phyloP scores from a whole-genome alignment of 2,329 filamentous ascomycete genomes.

The Pestalotiopsis fici region DNA sequence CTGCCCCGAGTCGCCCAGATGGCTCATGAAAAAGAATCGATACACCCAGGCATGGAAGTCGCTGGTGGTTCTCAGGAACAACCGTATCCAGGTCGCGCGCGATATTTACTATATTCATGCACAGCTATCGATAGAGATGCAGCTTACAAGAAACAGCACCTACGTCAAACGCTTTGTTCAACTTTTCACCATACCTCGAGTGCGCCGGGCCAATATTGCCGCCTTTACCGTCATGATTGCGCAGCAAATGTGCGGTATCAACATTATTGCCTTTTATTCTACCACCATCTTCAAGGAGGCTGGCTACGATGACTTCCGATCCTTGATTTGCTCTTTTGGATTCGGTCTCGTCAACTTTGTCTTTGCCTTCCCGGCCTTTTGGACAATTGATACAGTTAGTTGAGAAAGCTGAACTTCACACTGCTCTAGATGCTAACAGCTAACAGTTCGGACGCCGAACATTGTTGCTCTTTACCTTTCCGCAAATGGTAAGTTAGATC shows the following conservation, averaged over 20 bases:
- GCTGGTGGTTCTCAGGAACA: constrained; percentile 51
- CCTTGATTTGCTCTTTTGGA: constrained; percentile 64
- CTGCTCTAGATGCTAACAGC: constrained; percentile 50
- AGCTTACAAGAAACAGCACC: constrained; percentile 50
- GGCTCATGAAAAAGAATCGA: constrained; percentile 67
- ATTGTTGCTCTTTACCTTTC: constrained; percentile 67
- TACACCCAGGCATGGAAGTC: constrained; percentile 62
- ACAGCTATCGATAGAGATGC: constrained; percentile 61
- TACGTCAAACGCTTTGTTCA: constrained; percentile 65
- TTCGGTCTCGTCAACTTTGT: constrained; percentile 67
- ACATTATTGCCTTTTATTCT: constrained; percentile 55
- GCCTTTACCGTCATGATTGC: constrained; percentile 81
- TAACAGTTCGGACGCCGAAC: constrained; percentile 60
- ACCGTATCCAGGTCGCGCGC: constrained; percentile 57
- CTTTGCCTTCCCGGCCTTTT: constrained; percentile 64
- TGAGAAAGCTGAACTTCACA: constrained; percentile 54
- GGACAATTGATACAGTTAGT: constrained; percentile 61
- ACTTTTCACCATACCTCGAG: constrained; percentile 68
- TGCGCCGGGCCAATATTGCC: constrained; percentile 73
- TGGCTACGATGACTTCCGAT: constrained; percentile 54
- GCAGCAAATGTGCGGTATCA: constrained; percentile 65
- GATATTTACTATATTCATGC: constrained; percentile 67
- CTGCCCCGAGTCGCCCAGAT: constrained; percentile 67
- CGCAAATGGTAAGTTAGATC: constrained; percentile 51
- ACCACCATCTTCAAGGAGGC: constrained; percentile 62